A percentile compares a stretch with the other conserved stretches of the same genome.
These are phyloP conservation scores for Candida glucosophila DNA, from an alignment of 1,139 yeast species.

Conservation along the genomic window DNA sequence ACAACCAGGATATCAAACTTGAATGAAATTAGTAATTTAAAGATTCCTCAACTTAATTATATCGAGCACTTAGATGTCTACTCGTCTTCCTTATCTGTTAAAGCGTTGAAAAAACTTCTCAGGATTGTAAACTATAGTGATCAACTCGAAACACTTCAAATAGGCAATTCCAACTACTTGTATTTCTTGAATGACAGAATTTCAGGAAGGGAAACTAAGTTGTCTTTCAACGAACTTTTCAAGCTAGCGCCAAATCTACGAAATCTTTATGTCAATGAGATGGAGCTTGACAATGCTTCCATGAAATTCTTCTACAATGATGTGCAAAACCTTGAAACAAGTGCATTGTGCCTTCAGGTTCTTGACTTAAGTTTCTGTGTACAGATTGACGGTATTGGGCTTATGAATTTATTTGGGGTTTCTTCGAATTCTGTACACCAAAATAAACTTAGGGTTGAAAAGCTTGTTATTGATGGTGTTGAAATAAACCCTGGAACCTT, in stretches of 20 bases:
- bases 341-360: constrained; percentile 10
- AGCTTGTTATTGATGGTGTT: constrained; percentile 26
- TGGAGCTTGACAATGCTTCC: constrained; percentile 30
- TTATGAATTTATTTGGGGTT: constrained; percentile 21
- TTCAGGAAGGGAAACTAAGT: constrained; percentile 6
- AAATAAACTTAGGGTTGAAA: constrained; percentile 10
- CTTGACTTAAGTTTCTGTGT: constrained; percentile 32
- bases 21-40: constrained; percentile 17
- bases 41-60: constrained; percentile 16
- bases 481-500: constrained; percentile 26
- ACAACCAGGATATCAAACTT: constrained; percentile 13
- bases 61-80: constrained; percentile 27
- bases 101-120: constrained; percentile 24
- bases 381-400: constrained; percentile 30
- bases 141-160: constrained; percentile 11
- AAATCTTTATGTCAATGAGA: constrained; percentile 22
- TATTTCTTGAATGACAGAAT: constrained; percentile 21
- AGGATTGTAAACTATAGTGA: constrained; percentile 11
- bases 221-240: constrained; percentile 16
- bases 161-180: constrained; percentile 27
- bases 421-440: constrained; percentile 2
- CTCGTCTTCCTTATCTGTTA: constrained; percentile 22
- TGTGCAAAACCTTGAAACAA: constrained; percentile 11
- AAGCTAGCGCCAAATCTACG: constrained; percentile 15
- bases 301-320: constrained; percentile 23